A percentile compares a stretch with the other conserved stretches of the same genome.
phyloP scores from a whole-genome alignment of 805 yeast species.

The Starmerella vaccinii region DNA sequence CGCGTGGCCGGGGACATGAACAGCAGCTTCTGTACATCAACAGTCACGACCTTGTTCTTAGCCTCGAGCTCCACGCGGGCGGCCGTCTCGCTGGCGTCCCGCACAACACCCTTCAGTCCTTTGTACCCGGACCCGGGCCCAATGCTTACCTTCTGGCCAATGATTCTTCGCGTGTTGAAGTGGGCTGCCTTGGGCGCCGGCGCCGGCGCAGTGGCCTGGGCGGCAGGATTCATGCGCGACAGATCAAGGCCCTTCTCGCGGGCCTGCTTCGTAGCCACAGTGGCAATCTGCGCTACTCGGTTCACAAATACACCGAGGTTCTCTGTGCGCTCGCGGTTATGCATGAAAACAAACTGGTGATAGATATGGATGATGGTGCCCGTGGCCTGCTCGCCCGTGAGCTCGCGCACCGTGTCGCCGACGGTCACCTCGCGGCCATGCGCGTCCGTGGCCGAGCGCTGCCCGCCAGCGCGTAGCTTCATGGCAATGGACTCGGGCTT shows the following conservation, averaged over 20 bases:
- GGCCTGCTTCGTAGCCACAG: constrained; percentile 76
- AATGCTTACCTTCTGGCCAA: constrained; percentile 77
- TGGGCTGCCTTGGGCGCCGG: constrained; percentile 20
- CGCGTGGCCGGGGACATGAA: constrained; percentile 57
- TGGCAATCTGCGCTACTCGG: constrained; percentile 62
- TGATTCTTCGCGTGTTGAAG: constrained; percentile 34
- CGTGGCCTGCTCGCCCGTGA: constrained; percentile 71
- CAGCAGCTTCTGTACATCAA: constrained; percentile 66
- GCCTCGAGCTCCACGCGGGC: constrained; percentile 94
- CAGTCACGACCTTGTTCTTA: constrained; percentile 76
- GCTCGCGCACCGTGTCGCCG: constrained; percentile 89
- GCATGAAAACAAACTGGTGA: constrained; percentile 66
- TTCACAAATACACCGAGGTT: constrained; percentile 87
- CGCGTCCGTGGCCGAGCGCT: constrained; percentile 76
- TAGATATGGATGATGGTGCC: constrained; percentile 82
- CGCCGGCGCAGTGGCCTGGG: constrained; percentile 44
- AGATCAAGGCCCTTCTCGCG: constrained; percentile 59
- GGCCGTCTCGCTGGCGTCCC: constrained; percentile 82
- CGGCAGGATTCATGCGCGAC: constrained; percentile 71
- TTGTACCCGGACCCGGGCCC: constrained; percentile 84
- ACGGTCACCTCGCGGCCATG: constrained; percentile 74
- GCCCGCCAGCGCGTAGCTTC: constrained; percentile 47
- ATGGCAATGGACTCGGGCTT: constrained; percentile 76
- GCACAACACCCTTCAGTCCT: constrained; percentile 86
- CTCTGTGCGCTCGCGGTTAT: constrained; percentile 68